Evolutionary conservation across 1,284 basidiomycete genomes (phyloP), one percentile per base, ranked within the genome.

Genomic region (Microbotryum silenes-acaulis): DNA sequence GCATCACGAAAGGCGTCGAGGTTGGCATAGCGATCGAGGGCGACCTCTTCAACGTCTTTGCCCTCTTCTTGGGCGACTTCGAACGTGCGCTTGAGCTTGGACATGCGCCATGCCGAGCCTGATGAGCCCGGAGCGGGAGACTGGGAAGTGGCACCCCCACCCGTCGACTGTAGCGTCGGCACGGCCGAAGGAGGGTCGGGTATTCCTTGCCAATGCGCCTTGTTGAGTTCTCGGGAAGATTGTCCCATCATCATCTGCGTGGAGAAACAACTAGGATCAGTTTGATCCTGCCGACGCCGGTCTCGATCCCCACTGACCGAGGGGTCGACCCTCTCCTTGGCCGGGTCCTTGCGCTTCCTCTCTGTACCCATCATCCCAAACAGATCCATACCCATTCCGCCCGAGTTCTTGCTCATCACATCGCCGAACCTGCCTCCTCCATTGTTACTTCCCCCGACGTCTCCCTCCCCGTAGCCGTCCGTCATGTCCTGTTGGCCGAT

Each of bases 71-170:
- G 85, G 0, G 89, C 91, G 5, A 88, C 83, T 74, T 97, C 93
- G 73, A 89, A 91, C 1, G 91, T 86, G 16, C 89, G 81, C 45
- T 86, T 84, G 1, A 98, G 82, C 74, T 93, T 92, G 85, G 91
- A 92, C 93, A 97, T 97, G 25, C 94, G 85, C 94, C 94, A 98
- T 72, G 86, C 85, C 20, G 89, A 90, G 12, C 94, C 94, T 3
- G 92, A 88, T 0, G 89, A 91, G 2, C 93, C 92, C 0, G 89
- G 88, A 1, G 81, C 83, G 54, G 78, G 72, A 29, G 75, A 73
- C 70, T 49, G 84, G 72, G 72, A 72, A 14, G 58, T 25, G 37
- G 60, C 27, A 1, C 81, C 75, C 10, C 78, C 27, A 27, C 48
- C 48, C 18, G 60, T 16, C 44, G 46, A 25, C 27, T 45, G 25